Evolutionary conservation across 345 rosid species (phyloP).

Genomic region (Gossypium australe): DNA sequence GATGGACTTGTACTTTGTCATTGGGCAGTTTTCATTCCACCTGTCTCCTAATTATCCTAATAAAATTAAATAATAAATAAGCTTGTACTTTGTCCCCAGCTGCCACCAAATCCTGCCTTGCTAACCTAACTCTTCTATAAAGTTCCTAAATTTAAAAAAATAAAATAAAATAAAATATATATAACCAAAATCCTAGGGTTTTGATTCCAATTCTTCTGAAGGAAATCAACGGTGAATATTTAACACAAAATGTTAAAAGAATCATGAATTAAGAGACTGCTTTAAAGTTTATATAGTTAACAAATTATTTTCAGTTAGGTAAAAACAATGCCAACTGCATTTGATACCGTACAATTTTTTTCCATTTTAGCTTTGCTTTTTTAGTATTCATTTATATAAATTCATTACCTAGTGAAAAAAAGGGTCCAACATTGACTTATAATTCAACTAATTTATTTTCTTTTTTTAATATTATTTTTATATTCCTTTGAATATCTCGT

Average conservation of each 20-base stretch:
- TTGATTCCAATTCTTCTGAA: not conserved
- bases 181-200: not conserved
- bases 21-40: constrained; percentile 1
- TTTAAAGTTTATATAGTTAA: not conserved
- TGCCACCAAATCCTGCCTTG: not conserved
- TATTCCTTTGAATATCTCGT: not conserved
- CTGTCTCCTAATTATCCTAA: not conserved
- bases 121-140: not conserved
- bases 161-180: too few species aligned
- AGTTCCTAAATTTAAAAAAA: too few species aligned
- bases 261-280: not conserved
- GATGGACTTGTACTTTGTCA: not conserved
- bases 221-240: not conserved
- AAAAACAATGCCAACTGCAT: not conserved
- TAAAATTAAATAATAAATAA: not conserved
- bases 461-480: too few species aligned
- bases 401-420: too few species aligned
- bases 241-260: not conserved
- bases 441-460: not conserved
- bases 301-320: not conserved
- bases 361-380: not conserved
- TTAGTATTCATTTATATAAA: not conserved
- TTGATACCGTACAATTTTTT: not conserved
- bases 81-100: not conserved
- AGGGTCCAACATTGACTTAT: not conserved